Evolutionary conservation across 2,329 filamentous ascomycete genomes (phyloP).

Genomic region (Neofusicoccum ribis): DNA sequence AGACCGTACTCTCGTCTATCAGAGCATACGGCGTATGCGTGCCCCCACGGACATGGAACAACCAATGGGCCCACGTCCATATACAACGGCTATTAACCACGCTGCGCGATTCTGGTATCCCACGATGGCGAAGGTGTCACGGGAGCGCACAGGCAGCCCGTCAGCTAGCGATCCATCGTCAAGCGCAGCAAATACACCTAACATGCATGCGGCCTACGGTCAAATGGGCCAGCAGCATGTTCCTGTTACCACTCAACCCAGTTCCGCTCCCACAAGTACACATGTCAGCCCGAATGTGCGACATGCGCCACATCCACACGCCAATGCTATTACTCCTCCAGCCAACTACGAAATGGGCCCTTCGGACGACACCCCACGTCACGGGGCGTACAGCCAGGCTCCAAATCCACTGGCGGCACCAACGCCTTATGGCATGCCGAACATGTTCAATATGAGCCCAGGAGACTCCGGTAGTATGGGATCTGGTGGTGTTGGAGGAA

Average conservation of each 20-base stretch:
- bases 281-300: conserved; percentile 1
- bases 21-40: conserved; percentile 58
- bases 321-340: background rate
- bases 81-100: conserved; percentile 15
- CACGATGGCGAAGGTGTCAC: background rate
- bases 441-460: conserved; percentile 16
- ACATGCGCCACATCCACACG: background rate
- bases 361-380: background rate
- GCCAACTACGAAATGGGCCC: background rate
- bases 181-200: background rate
- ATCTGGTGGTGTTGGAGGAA: conserved; percentile 9
- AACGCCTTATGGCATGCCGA: background rate
- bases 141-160: conserved; percentile 7
- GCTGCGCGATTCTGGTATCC: conserved; percentile 18
- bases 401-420: background rate
- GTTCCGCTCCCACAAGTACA: background rate
- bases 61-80: conserved; percentile 14
- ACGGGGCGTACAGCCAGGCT: background rate
- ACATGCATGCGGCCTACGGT: background rate
- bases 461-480: conserved; percentile 14
- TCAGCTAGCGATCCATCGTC: background rate
- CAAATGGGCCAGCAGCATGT: background rate
- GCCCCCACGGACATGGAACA: conserved; percentile 50
- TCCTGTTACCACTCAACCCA: background rate
- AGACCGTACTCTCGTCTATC: conserved; percentile 61